Base-by-base conservation (phyloP, 2,329 filamentous ascomycete species). In the Leptographium wingfieldii region DNA sequence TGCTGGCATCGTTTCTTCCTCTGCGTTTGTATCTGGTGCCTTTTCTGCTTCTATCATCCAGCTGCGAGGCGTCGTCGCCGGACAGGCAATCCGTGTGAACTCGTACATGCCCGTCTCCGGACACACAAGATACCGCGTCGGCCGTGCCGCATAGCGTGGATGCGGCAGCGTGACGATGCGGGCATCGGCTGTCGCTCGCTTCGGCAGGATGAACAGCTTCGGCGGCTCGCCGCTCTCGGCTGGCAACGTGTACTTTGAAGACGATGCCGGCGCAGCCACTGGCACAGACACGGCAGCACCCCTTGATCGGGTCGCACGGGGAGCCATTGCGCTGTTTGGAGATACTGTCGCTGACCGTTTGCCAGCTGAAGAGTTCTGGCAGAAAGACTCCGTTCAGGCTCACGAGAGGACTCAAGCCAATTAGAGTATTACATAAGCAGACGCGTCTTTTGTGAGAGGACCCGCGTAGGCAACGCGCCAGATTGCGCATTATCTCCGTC, bases 71-170 rank as follows among this genome's bases (percentile, higher is more conserved):
- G 72, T 74, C 11, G 81, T 83, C 1, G 72, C 74, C 11, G 81
- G 78, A 0, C 78, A 75, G 2, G 77, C 70, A 63, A 86, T 75
- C 65, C 73, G 79, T 43, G 77, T 86, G 68, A 87, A 84, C 66
- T 88, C 85, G 73, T 83, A 84, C 62, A 87, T 77, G 60, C 83
- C 84, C 1, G 76, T 77, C 57, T 81, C 71, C 3, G 83, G 82
- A 64, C 84, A 86, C 38, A 83, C 75, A 16, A 87, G 74, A 68
- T 85, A 87, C 65, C 83, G 78, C 7, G 79, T 76, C 3, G 81
- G 78, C 38, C 74, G 77, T 22, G 70, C 46, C 0, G 60, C 70
- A 65, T 78, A 77, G 66, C 82, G 77, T 4, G 84, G 83, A 64
- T 87, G 78, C 25, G 80, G 77, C 46, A 88, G 75, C 1, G 79